Conservation (phyloP, 768 basidiomycete species). For the Pisolithus microcarpus region DNA sequence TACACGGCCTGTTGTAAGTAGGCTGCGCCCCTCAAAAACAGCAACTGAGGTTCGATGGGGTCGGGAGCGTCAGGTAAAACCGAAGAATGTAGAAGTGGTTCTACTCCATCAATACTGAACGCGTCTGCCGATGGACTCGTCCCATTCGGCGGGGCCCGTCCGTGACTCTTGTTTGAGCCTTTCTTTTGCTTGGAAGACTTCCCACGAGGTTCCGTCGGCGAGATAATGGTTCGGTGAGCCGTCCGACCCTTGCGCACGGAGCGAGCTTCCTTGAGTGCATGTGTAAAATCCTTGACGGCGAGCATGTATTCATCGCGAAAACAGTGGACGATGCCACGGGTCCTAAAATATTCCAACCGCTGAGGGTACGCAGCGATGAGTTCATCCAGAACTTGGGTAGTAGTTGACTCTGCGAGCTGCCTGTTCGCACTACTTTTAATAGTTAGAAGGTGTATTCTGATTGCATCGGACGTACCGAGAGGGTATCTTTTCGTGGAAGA, state of each 20-base stretch:
- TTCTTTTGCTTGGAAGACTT: conserved; percentile 52
- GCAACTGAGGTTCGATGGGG: conserved; percentile 76
- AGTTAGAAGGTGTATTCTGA: conserved; percentile 8
- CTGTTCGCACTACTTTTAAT: conserved; percentile 33
- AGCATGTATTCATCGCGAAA: conserved; percentile 76
- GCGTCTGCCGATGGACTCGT: conserved; percentile 43
- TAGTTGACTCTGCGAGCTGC: conserved; percentile 80
- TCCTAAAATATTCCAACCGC: conserved; percentile 77
- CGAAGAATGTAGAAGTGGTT: conserved; percentile 58
- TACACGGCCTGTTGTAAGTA: conserved; percentile 74
- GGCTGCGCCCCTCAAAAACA: conserved; percentile 79
- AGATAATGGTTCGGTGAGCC: conserved; percentile 41
- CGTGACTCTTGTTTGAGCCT: conserved; percentile 41
- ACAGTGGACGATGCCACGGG: conserved; percentile 84
- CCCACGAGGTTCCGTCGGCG: conserved; percentile 32
- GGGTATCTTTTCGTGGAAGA: conserved; percentile 93
- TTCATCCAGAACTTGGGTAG: conserved; percentile 69
- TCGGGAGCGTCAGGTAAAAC: conserved; percentile 74
- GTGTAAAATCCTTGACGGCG: conserved; percentile 75
- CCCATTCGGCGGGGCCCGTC: conserved; percentile 63
- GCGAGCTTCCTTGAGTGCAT: conserved; percentile 73
- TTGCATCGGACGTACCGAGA: conserved; percentile 55
- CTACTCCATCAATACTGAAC: conserved; percentile 41
- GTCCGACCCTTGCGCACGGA: conserved; percentile 58
- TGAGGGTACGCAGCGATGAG: conserved; percentile 70